Percentiles rank a stretch among this genome's conserved stretches.
These are phyloP conservation scores for Talaromyces proteolyticus DNA, from an alignment of 495 filamentous ascomycete species.

Conservation along the genomic window DNA sequence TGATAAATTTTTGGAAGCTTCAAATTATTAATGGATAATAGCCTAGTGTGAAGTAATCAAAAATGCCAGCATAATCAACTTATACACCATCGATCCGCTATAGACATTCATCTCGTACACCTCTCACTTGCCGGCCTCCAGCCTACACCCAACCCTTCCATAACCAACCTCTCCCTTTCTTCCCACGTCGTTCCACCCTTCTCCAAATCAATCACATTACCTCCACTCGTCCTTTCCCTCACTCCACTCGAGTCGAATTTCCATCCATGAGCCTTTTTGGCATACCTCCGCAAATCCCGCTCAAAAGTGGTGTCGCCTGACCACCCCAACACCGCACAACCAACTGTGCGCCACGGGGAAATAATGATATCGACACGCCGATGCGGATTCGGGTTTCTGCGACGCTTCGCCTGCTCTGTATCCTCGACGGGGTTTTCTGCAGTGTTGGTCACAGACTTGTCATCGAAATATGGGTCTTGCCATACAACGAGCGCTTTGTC, in stretches of 20 bases:
- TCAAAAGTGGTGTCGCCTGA: constrained; percentile 84
- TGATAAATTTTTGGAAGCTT: too few species aligned
- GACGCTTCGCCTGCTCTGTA: neutral
- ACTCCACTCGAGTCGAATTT: constrained; percentile 93
- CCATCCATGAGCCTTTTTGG: constrained; percentile 63
- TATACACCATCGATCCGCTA: too few species aligned
- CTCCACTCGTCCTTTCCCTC: constrained; percentile 56
- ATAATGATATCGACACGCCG: constrained; percentile 92
- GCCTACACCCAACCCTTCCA: constrained; percentile 69
- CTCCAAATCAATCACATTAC: constrained; percentile 61
- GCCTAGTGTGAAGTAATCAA: too few species aligned
- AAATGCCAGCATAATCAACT: too few species aligned
- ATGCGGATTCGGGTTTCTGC: constrained; percentile 60
- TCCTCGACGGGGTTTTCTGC: neutral
- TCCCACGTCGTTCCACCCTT: constrained; percentile 48
- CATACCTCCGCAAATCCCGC: constrained; percentile 75
- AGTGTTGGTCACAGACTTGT: neutral
- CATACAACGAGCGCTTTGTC: constrained; percentile 93
- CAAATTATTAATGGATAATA: too few species aligned
- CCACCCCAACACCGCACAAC: constrained; percentile 87
- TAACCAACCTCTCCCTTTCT: constrained; percentile 73
- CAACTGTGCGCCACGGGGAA: constrained; percentile 78
- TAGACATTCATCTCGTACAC: constrained; percentile 71
- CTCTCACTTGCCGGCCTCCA: constrained; percentile 70
- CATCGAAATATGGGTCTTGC: constrained; percentile 62